These are phyloP conservation scores for Cryphonectria parasitica DNA, from an alignment of 2,329 filamentous ascomycete species.

Conservation along the genomic window DNA sequence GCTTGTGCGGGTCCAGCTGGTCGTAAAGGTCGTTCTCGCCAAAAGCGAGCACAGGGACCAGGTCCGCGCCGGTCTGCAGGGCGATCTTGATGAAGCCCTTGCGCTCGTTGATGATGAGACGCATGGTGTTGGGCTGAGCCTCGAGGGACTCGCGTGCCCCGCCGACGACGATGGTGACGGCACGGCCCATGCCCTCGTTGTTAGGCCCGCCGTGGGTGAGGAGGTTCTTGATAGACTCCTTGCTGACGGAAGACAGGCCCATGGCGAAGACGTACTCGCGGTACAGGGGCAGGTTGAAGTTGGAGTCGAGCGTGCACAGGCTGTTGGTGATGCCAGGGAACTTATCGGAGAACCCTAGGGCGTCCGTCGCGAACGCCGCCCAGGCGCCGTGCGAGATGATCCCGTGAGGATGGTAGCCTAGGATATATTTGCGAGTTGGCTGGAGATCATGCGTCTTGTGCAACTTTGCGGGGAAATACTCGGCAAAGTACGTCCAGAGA, in stretches of 20 bases:
- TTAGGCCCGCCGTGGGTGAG: conserved; percentile 79
- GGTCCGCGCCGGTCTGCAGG: conserved; percentile 86
- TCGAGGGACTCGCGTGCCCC: conserved; percentile 92
- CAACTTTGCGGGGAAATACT: conserved; percentile 87
- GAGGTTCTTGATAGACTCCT: conserved; percentile 88
- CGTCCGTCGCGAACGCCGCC: conserved; percentile 87
- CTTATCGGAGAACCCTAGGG: conserved; percentile 80
- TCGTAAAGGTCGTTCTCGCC: conserved; percentile 97
- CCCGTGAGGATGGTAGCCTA: conserved; percentile 96
- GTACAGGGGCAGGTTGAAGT: conserved; percentile 93
- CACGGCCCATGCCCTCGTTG: conserved; percentile 85
- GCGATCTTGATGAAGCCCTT: conserved; percentile 96
- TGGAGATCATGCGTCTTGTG: conserved; percentile 83
- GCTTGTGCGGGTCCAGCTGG: conserved; percentile 75
- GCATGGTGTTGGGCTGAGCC: conserved; percentile 76
- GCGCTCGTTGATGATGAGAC: conserved; percentile 78
- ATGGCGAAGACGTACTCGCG: conserved; percentile 90
- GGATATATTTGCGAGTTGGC: conserved; percentile 88
- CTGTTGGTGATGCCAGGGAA: conserved; percentile 97
- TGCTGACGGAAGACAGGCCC: conserved; percentile 86
- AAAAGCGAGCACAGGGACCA: conserved; percentile 90
- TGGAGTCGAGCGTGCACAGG: conserved; percentile 89
- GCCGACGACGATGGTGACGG: conserved; percentile 93
- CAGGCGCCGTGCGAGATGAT: conserved; percentile 98
- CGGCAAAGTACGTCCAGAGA: conserved; percentile 87